Evolutionary conservation across 1,284 basidiomycete species (phyloP), one percentile per base, ranked within the genome.

Genomic region (Ganoderma lingzhi): DNA sequence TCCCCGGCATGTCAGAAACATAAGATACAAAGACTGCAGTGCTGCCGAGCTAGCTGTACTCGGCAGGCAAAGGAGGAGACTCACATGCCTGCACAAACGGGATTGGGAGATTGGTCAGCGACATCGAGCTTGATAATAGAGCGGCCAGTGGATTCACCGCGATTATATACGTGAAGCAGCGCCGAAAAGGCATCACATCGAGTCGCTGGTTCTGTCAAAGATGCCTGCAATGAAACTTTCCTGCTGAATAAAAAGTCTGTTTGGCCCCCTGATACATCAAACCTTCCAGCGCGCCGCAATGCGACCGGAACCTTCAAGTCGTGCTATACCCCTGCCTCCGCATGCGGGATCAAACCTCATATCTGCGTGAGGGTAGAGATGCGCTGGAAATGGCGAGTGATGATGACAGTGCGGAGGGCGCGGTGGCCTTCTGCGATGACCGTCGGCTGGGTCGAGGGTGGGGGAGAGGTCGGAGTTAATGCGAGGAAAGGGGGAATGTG

Each of bases 311-410:
- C 53, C 15, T 32, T 35, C 23, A 23, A 23, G 23, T 23, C 23
- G 53, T 32, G 53, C 15, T 56, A 30, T 55, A 30, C 28, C 0
- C 3, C 12, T 32, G 12, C 28, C 1, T 55, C 12, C 41, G 14
- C 0, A 45, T 44, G 42, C 14, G 42, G 42, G 44, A 14, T n/a
- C 12, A 45, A n/a, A 12, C 3, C 42, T 44, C 42, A 12, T 15
- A 17, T 14, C 42, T 44, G 14, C 17, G 44, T 19, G 44, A 15
- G 41, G 6, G 9, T 23, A n/a, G 10, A n/a, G 48, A 95, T 86
- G 15, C 93, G 89, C 76, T 95, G 93, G 1, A 94, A 84, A 78
- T 95, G 93, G 14, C 91, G 86, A 28, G 86, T 89, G 41, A 93
- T 83, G 62, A 94, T 81, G 53, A 87, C 80, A 2, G 87, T 87